Evolutionary conservation across 306 rosid species (phyloP).

Genomic region (Cucumis hystrix): DNA sequence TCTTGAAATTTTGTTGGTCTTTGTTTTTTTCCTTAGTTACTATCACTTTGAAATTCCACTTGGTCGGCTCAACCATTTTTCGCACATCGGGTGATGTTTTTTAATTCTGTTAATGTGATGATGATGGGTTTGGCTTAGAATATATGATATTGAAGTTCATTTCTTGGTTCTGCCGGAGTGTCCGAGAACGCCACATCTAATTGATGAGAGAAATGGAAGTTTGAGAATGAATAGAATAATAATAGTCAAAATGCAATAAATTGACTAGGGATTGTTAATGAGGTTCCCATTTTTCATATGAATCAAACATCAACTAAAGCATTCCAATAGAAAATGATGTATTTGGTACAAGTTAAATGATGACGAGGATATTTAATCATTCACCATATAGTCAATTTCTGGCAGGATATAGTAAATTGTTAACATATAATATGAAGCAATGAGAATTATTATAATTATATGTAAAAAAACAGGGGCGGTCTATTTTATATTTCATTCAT

Average conservation of each 20-base stretch:
- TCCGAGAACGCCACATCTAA: not conserved
- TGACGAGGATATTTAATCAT: too few species aligned
- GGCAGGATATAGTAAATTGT: too few species aligned
- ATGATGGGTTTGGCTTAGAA: not conserved
- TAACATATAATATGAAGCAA: too few species aligned
- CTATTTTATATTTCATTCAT: too few species aligned
- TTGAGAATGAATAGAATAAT: not conserved
- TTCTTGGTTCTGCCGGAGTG: not conserved
- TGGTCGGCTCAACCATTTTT: not conserved
- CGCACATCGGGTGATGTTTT: not conserved
- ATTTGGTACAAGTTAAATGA: too few species aligned
- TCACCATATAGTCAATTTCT: too few species aligned
- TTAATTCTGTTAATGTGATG: not conserved
- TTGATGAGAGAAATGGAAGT: not conserved
- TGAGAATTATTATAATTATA: too few species aligned
- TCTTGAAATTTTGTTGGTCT: not conserved
- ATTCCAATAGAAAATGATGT: too few species aligned
- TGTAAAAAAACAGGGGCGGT: too few species aligned
- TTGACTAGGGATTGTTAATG: too few species aligned
- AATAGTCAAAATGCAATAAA: not conserved
- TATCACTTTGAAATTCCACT: not conserved
- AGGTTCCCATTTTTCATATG: too few species aligned
- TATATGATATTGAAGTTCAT: not conserved
- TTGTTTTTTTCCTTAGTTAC: not conserved
- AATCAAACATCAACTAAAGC: too few species aligned